Evolutionary conservation across 148 eudicot species (phyloP).

Genomic region (Polygonum aviculare): DNA sequence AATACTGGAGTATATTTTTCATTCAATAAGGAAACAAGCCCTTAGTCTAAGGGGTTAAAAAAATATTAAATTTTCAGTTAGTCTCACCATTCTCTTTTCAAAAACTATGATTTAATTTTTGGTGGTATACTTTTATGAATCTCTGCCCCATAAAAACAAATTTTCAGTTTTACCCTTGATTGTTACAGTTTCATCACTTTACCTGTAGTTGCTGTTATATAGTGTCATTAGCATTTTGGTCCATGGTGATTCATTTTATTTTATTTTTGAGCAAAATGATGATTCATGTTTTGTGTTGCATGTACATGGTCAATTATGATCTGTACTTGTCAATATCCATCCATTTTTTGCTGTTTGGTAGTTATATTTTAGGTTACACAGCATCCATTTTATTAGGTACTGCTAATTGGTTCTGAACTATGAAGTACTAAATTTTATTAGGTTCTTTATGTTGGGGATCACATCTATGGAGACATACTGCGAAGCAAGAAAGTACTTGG

Average conservation of each 20-base stretch:
- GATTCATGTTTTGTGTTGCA: background rate
- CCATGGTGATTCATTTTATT: background rate
- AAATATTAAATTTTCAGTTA: too few species aligned
- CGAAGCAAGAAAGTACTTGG: conserved; percentile 93
- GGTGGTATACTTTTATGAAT: background rate
- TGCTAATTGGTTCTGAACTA: background rate
- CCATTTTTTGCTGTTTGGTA: too few species aligned
- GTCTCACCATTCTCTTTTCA: background rate
- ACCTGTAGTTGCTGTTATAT: background rate
- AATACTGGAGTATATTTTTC: too few species aligned
- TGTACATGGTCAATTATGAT: background rate
- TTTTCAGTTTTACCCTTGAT: background rate
- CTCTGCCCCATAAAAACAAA: background rate
- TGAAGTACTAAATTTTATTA: conserved; percentile 15
- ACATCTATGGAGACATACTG: conserved; percentile 90
- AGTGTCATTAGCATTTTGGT: background rate
- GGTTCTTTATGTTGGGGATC: conserved; percentile 96
- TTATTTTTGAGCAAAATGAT: background rate
- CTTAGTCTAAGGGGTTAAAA: too few species aligned
- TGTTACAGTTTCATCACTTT: background rate
- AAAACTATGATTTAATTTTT: background rate
- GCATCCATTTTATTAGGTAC: background rate
- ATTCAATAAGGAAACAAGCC: too few species aligned
- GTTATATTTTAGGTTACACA: too few species aligned
- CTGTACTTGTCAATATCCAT: background rate